These are phyloP conservation scores for Candida silvatica DNA, from an alignment of 805 yeast genomes.

Conservation along the genomic window DNA sequence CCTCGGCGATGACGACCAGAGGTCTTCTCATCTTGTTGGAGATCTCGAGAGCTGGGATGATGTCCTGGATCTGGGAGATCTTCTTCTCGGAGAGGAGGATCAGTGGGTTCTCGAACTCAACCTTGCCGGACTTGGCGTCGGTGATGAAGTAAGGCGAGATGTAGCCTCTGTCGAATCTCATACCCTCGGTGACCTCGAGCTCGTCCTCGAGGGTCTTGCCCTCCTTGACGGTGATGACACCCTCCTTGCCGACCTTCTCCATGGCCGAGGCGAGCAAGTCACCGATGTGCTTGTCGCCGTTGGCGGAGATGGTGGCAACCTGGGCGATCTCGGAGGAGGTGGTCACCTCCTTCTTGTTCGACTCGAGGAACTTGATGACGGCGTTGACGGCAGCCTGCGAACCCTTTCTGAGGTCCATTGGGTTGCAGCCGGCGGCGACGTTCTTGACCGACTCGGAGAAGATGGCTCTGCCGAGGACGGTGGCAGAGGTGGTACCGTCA, in stretches of 20 bases:
- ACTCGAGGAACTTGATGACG: slow-evolving; percentile 74
- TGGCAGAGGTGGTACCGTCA: slow-evolving; percentile 98
- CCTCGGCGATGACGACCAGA: slow-evolving; percentile 87
- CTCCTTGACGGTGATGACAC: slow-evolving; percentile 95
- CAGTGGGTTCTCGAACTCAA: slow-evolving; percentile 91
- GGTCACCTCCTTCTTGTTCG: slow-evolving; percentile 87
- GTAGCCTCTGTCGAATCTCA: slow-evolving; percentile 97
- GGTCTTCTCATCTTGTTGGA: slow-evolving; percentile 94
- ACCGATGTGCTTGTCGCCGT: slow-evolving; percentile 93
- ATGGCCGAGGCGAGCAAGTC: slow-evolving; percentile 85
- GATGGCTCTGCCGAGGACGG: slow-evolving; percentile 91
- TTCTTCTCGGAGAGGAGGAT: slow-evolving; percentile 86
- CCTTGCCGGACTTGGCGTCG: slow-evolving; percentile 86
- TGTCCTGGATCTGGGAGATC: slow-evolving; percentile 81
- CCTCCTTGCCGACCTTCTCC: slow-evolving; percentile 99
- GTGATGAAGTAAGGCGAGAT: slow-evolving; percentile 96
- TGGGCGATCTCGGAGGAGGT: slow-evolving; percentile 94
- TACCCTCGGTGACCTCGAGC: slow-evolving; percentile 95
- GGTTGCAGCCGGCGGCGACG: slow-evolving; percentile 98
- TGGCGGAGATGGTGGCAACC: slow-evolving; percentile 96
- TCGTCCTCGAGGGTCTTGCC: slow-evolving; percentile 96
- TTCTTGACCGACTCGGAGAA: slow-evolving; percentile 92
- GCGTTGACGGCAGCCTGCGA: slow-evolving; percentile 95
- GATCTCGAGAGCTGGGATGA: slow-evolving; percentile 86
- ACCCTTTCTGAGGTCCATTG: slow-evolving; percentile 97